These are phyloP conservation scores for Sanguinoderma infundibulare DNA, from an alignment of 1,284 basidiomycete genomes.

Conservation along the genomic window DNA sequence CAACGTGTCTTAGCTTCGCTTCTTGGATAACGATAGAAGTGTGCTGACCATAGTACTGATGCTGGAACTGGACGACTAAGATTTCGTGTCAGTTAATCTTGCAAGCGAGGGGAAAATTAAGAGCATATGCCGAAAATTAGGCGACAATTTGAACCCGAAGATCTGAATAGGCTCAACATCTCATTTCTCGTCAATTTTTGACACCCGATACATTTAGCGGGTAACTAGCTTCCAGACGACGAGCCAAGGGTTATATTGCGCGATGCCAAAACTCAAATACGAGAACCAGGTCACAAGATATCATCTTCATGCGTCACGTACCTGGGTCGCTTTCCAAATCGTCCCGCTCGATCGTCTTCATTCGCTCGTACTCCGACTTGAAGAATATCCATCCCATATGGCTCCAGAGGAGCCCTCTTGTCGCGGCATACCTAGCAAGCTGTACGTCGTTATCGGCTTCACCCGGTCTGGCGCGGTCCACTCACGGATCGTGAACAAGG, in stretches of 20 bases:
- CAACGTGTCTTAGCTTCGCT: not conserved
- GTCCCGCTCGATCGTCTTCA: constrained; percentile 67
- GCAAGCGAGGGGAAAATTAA: not conserved
- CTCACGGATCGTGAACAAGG: constrained; percentile 72
- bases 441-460: not conserved
- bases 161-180: not conserved
- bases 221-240: not conserved
- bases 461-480: constrained; percentile 2
- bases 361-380: constrained; percentile 69
- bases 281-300: not conserved
- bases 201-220: not conserved
- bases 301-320: too few species aligned
- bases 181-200: not conserved
- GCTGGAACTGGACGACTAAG: constrained; percentile 77
- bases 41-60: constrained; percentile 64
- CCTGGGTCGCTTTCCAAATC: constrained; percentile 77
- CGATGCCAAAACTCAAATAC: not conserved
- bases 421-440: constrained; percentile 65
- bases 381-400: constrained; percentile 89
- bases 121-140: not conserved
- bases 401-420: constrained; percentile 72
- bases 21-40: not conserved
- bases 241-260: not conserved
- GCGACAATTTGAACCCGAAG: not conserved
- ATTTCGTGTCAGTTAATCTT: not conserved